These are phyloP conservation scores for Pseudocercospora fuligena DNA, from an alignment of 2,329 filamentous ascomycete genomes.

Conservation along the genomic window DNA sequence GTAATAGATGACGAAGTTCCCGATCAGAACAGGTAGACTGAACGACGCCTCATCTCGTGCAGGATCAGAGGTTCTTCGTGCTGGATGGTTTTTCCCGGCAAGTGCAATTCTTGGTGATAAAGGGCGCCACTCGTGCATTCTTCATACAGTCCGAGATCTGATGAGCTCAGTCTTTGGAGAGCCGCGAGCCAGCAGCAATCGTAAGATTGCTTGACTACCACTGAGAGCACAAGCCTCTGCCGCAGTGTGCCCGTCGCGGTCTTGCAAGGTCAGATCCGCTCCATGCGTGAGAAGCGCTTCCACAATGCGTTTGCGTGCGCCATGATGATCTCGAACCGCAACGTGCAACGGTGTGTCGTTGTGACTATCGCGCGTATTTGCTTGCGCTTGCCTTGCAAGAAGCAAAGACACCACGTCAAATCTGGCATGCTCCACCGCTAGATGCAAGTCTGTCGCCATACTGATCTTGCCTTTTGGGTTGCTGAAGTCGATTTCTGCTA, in stretches of 20 bases:
- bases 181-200: neutral
- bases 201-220: neutral
- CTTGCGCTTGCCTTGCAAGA: neutral
- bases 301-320: neutral
- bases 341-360: slow-evolving; percentile 1
- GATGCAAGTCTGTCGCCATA: slow-evolving; percentile 6
- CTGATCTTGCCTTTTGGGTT: neutral
- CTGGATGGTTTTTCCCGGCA: too few species aligned
- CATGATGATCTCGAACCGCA: neutral
- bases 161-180: neutral
- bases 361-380: slow-evolving; percentile 1
- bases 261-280: neutral
- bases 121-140: neutral
- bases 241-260: neutral
- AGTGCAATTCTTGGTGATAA: too few species aligned
- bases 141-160: neutral
- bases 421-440: slow-evolving; percentile 2
- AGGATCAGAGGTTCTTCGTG: too few species aligned
- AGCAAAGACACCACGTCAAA: slow-evolving; percentile 1
- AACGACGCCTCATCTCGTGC: too few species aligned
- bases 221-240: slow-evolving; percentile 2
- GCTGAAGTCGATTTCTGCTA: neutral
- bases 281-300: neutral
- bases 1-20: too few species aligned
- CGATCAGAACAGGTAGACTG: too few species aligned